Base-by-base conservation (phyloP, 1,284 basidiomycete genomes). In the Boletus semigastroideus region DNA sequence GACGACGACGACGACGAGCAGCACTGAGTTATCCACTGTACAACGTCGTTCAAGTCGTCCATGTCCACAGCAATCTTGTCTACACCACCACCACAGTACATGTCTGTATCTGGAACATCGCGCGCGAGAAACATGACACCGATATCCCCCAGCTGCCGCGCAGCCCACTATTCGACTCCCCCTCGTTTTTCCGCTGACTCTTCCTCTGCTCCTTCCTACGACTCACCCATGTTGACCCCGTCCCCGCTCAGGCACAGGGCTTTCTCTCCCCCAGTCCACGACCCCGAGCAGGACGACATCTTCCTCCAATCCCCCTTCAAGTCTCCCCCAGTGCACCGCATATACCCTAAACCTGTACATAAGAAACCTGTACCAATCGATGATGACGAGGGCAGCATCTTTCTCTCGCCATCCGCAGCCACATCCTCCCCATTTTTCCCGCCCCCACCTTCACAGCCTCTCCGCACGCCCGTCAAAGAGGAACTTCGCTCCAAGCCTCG, bases 211-310 rank as follows among this genome's bases (percentile, higher is more conserved):
- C 72, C 70, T 55, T 51, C 71, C 42, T 79, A 73, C 59, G 75
- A 78, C 61, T 76, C 79, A 36, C 77, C 82, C 43, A 78, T 84
- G 76, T 74, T 81, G 53, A 79, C 84, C 1, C 81, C 83, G 19
- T 87, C 86, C 6, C 84, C 83, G 16, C 74, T 83, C 52, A 74
- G 78, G 48, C 72, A 72, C 59, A 67, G 67, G 17, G 68, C 70
- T 14, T 64, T 75, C 22, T 69, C 69, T 34, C 53, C 65, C 19
- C 60, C 67, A 10, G 72, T 74, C 54, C 59, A 64, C 34, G 65
- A 68, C 10, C 55, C 64, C 42, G 68, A 74, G 44, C 62, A 67
- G 44, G 78, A 82, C 59, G 78, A 82, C 61, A 67, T 78, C 52
- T 80, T 82, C 60, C 69, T 74, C 8, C 75, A 79, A 58, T 85